Conservation (phyloP, 2,329 filamentous ascomycete genomes). For the Tolypocladium tropicale region DNA sequence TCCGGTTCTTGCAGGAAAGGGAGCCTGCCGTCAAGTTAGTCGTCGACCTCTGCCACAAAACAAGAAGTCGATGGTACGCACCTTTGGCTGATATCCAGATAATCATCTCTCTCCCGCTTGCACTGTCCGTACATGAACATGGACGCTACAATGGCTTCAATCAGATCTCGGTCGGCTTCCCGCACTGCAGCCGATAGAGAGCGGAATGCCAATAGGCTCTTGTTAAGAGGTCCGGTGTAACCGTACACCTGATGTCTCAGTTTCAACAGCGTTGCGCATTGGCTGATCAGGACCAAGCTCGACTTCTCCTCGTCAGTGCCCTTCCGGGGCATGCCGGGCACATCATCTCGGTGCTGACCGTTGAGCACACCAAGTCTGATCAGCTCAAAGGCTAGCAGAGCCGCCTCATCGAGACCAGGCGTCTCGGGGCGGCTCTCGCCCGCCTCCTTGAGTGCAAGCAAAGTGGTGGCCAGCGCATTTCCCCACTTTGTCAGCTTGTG, state of each 20-base stretch:
- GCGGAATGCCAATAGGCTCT: conserved; percentile 78
- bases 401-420: conserved; percentile 58
- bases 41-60: neutral
- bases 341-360: conserved; percentile 48
- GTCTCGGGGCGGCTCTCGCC: conserved; percentile 32
- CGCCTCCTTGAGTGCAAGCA: conserved; percentile 50
- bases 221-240: conserved; percentile 88
- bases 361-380: conserved; percentile 71
- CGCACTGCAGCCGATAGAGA: conserved; percentile 74
- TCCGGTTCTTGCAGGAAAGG: conserved; percentile 63
- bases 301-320: conserved; percentile 62
- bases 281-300: conserved; percentile 72
- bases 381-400: conserved; percentile 77
- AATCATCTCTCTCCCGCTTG: conserved; percentile 57
- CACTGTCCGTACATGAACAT: conserved; percentile 76
- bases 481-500: conserved; percentile 83
- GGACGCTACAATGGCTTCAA: conserved; percentile 72
- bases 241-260: conserved; percentile 76
- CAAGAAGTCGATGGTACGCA: conserved; percentile 29
- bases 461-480: conserved; percentile 60
- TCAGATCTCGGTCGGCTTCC: conserved; percentile 66
- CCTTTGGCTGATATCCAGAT: conserved; percentile 61
- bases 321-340: conserved; percentile 45
- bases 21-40: conserved; percentile 31
- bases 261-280: conserved; percentile 73